Base-by-base conservation (phyloP, 2,329 filamentous ascomycete species). In the Trichoderma lentiforme region DNA sequence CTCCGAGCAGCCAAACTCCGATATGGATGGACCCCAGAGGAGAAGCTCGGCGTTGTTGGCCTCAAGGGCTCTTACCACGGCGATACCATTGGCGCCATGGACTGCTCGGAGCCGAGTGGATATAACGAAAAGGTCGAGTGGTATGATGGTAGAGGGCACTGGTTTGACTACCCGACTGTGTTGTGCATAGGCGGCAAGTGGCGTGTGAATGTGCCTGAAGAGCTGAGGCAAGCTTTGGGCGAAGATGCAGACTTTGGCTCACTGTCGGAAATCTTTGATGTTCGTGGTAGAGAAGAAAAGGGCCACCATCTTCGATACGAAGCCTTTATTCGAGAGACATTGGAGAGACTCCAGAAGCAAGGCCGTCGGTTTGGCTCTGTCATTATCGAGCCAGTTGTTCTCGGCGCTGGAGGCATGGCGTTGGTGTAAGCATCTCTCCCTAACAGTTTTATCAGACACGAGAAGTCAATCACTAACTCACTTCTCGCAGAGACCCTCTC, bases 81-180 rank as follows among this genome's bases (percentile, higher is more conserved):
- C 2, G 94, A 97, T 77, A 97, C 93, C 0, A 94, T 97, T 61
- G 93, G 93, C 0, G 93, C 92, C 0, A 96, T 97, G 94, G 93
- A 96, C 79, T 92, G 90, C 68, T 90, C 92, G 0, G 93, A 96
- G 77, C 93, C 93, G 0, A 91, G 88, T 39, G 88, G 88, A 0
- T 97, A 87, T 79, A 97, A 97, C 76, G 88, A 93, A 76, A 93
- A 93, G 78, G 91, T 95, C 0, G 93, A 96, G 77, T 97, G 93
- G 93, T 97, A 97, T 78, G 84, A 89, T 73, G 93, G 92, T 0
- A 89, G 90, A 62, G 93, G 94, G 0, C 87, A 90, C 77, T 97
- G 94, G 94, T 91, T 96, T 69, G 91, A 94, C 73, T 94, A 92
- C 72, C 94, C 93, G 0, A 87, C 86, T 1, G 88, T 96, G 5